phyloP scores from a whole-genome alignment of 2,329 filamentous ascomycete genomes.

The Fusarium hostae region DNA sequence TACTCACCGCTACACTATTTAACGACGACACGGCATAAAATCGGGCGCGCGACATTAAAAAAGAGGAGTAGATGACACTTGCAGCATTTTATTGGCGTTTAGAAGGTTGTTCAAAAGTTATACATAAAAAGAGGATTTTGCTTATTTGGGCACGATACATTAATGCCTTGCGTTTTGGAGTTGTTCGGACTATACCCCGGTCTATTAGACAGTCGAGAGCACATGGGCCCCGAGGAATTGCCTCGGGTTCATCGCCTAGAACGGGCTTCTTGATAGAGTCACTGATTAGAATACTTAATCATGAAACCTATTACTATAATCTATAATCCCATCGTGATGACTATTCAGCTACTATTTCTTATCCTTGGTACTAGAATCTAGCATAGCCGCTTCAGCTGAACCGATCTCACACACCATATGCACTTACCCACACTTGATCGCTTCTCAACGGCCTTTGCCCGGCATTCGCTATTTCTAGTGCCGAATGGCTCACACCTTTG shows the following conservation, averaged over 20 bases:
- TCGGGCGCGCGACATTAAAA: conserved; percentile 34
- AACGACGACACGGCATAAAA: conserved; percentile 42
- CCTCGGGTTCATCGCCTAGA: conserved; percentile 42
- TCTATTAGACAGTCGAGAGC: conserved; percentile 47
- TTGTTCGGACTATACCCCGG: conserved; percentile 47
- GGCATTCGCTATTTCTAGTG: conserved; percentile 32
- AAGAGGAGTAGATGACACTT: conserved; percentile 22
- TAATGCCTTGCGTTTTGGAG: conserved; percentile 37
- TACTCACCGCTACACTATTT: conserved; percentile 35
- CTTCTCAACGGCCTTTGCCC: conserved; percentile 14
- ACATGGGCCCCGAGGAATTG: conserved; percentile 32
- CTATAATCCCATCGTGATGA: not conserved
- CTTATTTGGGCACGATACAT: not conserved
- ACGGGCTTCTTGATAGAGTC: conserved; percentile 46
- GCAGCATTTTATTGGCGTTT: conserved; percentile 45
- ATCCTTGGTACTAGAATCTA: not conserved
- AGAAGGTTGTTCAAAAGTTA: conserved; percentile 32
- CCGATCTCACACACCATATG: conserved; percentile 12
- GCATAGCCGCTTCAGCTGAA: conserved; percentile 8
- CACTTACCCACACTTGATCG: not conserved
- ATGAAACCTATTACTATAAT: conserved; percentile 23
- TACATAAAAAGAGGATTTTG: conserved; percentile 27
- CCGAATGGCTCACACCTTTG: not conserved
- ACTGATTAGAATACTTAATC: conserved; percentile 41
- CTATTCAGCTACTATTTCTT: not conserved